A percentile compares a stretch with the other conserved stretches of the same genome.
phyloP scores from a whole-genome alignment of 2,329 filamentous ascomycete genomes.

The Epichloe sylvatica region DNA sequence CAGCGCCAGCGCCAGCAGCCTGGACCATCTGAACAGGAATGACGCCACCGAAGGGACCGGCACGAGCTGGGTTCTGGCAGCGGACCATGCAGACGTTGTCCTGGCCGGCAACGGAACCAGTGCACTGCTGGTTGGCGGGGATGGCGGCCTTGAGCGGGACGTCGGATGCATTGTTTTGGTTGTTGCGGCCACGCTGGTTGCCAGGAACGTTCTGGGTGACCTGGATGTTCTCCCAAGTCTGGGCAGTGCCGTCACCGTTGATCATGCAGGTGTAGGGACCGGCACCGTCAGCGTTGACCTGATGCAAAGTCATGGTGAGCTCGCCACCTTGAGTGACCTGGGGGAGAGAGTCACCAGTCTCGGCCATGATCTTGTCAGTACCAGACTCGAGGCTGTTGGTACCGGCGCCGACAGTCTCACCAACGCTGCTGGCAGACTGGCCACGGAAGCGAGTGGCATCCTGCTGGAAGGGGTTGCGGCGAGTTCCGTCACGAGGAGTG shows the following conservation, averaged over 20 bases:
- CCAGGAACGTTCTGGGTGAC: slow-evolving; percentile 29
- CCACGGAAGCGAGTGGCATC: slow-evolving; percentile 50
- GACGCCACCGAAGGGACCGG: slow-evolving; percentile 4
- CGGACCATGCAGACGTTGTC: slow-evolving; percentile 48
- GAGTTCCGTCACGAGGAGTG: slow-evolving; percentile 49
- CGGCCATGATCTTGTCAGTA: slow-evolving; percentile 42
- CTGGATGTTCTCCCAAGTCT: slow-evolving; percentile 36
- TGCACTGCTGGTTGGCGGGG: slow-evolving; percentile 40
- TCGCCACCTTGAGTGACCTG: slow-evolving; percentile 44
- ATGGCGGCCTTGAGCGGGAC: slow-evolving; percentile 45
- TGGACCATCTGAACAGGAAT: slow-evolving; percentile 4
- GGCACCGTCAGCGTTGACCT: slow-evolving; percentile 53
- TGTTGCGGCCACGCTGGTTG: slow-evolving; percentile 25
- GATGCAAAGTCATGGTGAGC: slow-evolving; percentile 49
- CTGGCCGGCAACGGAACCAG: slow-evolving; percentile 45
- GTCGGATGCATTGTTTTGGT: slow-evolving; percentile 26
- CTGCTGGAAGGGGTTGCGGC: slow-evolving; percentile 47
- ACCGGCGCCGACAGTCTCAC: slow-evolving; percentile 44
- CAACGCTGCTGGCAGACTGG: slow-evolving; percentile 35
- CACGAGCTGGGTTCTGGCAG: slow-evolving; percentile 43
- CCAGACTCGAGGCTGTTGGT: slow-evolving; percentile 42
- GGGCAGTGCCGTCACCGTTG: slow-evolving; percentile 43
- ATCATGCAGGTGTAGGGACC: slow-evolving; percentile 54
- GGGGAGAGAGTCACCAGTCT: slow-evolving; percentile 39
- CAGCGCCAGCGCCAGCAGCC: neutral